phyloP scores from a whole-genome alignment of 805 yeast genomes.

The Deakozyma indianensis region DNA sequence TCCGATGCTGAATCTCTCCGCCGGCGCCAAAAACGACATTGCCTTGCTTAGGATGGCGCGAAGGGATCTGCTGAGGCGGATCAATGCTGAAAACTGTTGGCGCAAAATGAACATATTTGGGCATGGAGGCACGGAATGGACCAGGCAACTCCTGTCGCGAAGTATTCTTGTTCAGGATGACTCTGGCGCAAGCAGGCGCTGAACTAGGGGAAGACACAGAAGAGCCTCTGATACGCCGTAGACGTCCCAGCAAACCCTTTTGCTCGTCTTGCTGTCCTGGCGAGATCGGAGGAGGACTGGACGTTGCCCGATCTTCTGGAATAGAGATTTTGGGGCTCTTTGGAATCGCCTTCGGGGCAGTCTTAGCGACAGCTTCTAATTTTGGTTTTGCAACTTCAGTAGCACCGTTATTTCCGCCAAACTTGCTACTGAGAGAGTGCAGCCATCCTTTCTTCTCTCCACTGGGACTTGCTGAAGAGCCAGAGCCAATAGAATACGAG shows the following conservation, averaged over 20 bases:
- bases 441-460: neutral
- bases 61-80: conserved; percentile 92
- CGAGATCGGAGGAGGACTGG: neutral
- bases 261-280: neutral
- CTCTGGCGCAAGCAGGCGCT: conserved; percentile 12
- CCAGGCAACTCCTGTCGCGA: conserved; percentile 16
- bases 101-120: conserved; percentile 65
- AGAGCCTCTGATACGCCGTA: neutral
- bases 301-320: neutral
- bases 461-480: neutral
- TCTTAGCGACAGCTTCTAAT: neutral
- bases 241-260: neutral
- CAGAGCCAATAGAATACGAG: neutral
- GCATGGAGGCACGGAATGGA: conserved; percentile 6
- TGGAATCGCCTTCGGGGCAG: neutral
- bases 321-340: neutral
- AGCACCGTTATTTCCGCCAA: neutral
- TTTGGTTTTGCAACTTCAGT: neutral
- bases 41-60: conserved; percentile 68
- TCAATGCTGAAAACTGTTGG: conserved; percentile 57
- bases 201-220: neutral
- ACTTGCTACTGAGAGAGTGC: neutral
- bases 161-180: conserved; percentile 32
- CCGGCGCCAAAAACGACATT: conserved; percentile 33
- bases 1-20: conserved; percentile 14